Base-by-base conservation (phyloP, 2,329 filamentous ascomycete genomes). In the Neoascochyta sp. region DNA sequence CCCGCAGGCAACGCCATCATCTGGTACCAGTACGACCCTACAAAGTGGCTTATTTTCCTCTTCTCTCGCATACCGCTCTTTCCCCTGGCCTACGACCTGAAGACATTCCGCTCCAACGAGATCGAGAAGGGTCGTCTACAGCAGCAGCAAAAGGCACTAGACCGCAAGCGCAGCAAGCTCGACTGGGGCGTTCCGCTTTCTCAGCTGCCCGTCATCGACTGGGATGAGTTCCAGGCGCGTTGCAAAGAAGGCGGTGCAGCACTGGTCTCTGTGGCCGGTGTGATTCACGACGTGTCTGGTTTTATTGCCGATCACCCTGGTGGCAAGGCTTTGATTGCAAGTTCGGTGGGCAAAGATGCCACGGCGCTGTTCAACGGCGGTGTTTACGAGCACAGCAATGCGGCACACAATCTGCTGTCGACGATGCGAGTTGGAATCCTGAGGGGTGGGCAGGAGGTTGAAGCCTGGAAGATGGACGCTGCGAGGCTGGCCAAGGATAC, bases 401-500 rank as follows among this genome's bases (percentile, higher is more conserved):
- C 60, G 7, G 62, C 62, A 7, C 62, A 65, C 28, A 65, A 65
- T 29, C 25, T 64, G 33, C 39, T 65, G 18, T 53, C 55, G 9
- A 64, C 61, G 3, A 64, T 64, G 60, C 42, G 62, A 7, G 52
- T 65, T 7, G 62, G 59, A 5, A 50, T 65, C 3, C 41, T 65
- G 16, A 45, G 60, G 12, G 62, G 62, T 14, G 62, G 62, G 3
- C 52, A 54, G 29, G 62, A 65, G 33, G 62, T 65, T 2, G 62
- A 65, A 41, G 50, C 63, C 3, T 65, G 62, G 62, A 65, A 65
- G 45, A 47, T 31, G 7, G 39, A 43, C 18, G 30, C 30, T 7
- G 32, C 12, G 9, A 27, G 25, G 30, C 79, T 82, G 46, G 75
- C 86, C 58, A 86, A 83, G 57, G 87, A 93, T 59, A 82, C 78